Evolutionary conservation across 305 asterid genomes (phyloP), one percentile per base, ranked within the genome.

Genomic region (Solanum aculeatissimum): DNA sequence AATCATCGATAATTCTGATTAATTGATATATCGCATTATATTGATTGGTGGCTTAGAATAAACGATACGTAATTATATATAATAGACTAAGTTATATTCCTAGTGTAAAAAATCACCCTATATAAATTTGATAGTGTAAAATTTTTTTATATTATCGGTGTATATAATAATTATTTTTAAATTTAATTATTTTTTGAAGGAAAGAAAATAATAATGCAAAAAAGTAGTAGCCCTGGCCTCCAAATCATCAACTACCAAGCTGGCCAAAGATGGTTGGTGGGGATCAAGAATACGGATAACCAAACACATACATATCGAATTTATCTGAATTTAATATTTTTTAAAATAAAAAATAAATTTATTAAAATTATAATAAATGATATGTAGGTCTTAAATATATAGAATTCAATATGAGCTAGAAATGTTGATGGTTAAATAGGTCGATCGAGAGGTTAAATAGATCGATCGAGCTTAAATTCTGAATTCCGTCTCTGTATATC

Each of bases 171-270:
- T 19, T 18, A 18, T 9, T 29, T 11, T 1, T 57, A 14, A 10
- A 65, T 16, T 16, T 55, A 1, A 4, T 9, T 18, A 15, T 81
- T 60, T 23, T 4, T 0, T 42, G 18, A 42, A 58, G n/a, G 6
- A 4, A 21, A 57, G 9, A 38, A 55, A 47, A 25, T 75, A 25
- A 75, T 25, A 40, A 72, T 80, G 25, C 62, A 18, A 42, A 90
- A 90, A 89, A 87, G 85, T 66, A 68, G 85, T 43, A 89, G 86
- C 82, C 4, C 29, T 29, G 65, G 47, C 65, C 49, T 53, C 80
- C 25, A 53, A 3, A 77, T 77, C 45, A 29, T 18, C 66, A 77
- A 11, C 82, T 51, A 63, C 25, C 45, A 15, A 81, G 86, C 60
- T 65, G 81, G 86, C 86, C 80, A 72, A 51, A 71, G 85, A 15